Conservation (phyloP, 305 asterid species). For the Euphrasia arctica region DNA sequence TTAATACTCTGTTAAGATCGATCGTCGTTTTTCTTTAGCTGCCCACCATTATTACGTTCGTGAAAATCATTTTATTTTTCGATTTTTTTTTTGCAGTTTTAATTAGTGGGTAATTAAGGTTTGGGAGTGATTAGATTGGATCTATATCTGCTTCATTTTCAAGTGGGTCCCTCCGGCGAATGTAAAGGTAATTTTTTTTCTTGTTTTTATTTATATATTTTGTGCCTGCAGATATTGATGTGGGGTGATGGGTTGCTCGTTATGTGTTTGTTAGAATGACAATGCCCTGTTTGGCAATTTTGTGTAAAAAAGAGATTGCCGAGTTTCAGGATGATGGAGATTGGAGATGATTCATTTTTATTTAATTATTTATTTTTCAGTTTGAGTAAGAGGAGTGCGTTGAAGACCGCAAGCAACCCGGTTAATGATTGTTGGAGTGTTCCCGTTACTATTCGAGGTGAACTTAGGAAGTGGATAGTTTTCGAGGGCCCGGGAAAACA, state of each 20-base stretch:
- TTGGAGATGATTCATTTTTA: neutral
- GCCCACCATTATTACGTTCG: slow-evolving; percentile 35
- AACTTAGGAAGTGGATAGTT: slow-evolving; percentile 21
- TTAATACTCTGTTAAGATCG: slow-evolving; percentile 27
- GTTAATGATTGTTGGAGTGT: slow-evolving; percentile 24
- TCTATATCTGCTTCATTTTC: slow-evolving; percentile 31
- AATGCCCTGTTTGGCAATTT: slow-evolving; percentile 19
- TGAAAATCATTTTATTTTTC: slow-evolving; percentile 33
- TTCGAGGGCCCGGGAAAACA: slow-evolving; percentile 31
- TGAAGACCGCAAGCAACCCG: neutral
- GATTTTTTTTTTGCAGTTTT: slow-evolving; percentile 12
- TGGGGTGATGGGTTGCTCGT: slow-evolving; percentile 1
- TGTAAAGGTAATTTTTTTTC: slow-evolving; percentile 38
- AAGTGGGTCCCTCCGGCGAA: slow-evolving; percentile 28
- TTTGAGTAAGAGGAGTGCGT: slow-evolving; percentile 15
- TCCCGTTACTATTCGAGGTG: slow-evolving; percentile 32
- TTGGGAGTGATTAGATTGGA: slow-evolving; percentile 40
- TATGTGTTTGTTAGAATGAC: slow-evolving; percentile 22
- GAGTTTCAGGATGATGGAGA: slow-evolving; percentile 13
- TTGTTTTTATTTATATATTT: neutral
- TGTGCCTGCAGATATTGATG: slow-evolving; percentile 7
- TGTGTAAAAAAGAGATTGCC: slow-evolving; percentile 13
- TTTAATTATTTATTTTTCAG: slow-evolving; percentile 20
- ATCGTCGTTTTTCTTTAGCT: slow-evolving; percentile 38
- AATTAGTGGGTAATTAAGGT: slow-evolving; percentile 27